Percentiles rank a stretch among this genome's conserved stretches.
These are phyloP conservation scores for Exophiala lecanii-corni DNA, from an alignment of 2,329 filamentous ascomycete species.

Conservation along the genomic window DNA sequence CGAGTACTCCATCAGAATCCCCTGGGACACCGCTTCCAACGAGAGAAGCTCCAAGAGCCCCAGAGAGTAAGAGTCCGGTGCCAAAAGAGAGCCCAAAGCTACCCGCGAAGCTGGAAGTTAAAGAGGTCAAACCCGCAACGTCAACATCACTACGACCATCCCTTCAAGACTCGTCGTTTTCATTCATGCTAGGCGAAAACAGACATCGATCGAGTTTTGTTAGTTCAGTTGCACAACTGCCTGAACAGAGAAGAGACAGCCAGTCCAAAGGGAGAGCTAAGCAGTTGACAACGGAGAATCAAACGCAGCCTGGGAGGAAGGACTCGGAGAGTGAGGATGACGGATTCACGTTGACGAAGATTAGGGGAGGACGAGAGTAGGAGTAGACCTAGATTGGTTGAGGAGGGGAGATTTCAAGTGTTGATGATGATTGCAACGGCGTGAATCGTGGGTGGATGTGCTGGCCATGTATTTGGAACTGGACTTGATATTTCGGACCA, in stretches of 20 bases:
- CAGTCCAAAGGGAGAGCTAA: constrained; percentile 31
- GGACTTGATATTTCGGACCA: too few species aligned
- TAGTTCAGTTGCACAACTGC: constrained; percentile 40
- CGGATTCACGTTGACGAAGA: constrained; percentile 38
- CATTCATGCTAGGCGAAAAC: constrained; percentile 47
- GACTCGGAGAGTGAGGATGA: constrained; percentile 31
- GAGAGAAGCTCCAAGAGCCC: too few species aligned
- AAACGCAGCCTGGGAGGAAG: constrained; percentile 28
- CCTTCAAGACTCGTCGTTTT: constrained; percentile 44
- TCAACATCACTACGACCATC: constrained; percentile 32
- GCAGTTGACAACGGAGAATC: constrained; percentile 24
- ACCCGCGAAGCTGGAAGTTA: too few species aligned
- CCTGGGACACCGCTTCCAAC: too few species aligned
- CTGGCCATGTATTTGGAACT: too few species aligned
- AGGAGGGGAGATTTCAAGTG: too few species aligned
- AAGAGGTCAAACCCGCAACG: not conserved
- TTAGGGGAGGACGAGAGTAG: constrained; percentile 27
- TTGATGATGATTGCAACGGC: too few species aligned
- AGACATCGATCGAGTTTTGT: constrained; percentile 43
- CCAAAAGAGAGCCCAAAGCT: too few species aligned
- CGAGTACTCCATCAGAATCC: too few species aligned
- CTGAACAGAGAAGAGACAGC: constrained; percentile 39
- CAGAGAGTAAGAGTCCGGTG: too few species aligned
- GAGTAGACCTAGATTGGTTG: too few species aligned
- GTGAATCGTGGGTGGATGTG: too few species aligned